Base-by-base conservation (phyloP, 495 filamentous ascomycete species). In the Neurospora sp. region DNA sequence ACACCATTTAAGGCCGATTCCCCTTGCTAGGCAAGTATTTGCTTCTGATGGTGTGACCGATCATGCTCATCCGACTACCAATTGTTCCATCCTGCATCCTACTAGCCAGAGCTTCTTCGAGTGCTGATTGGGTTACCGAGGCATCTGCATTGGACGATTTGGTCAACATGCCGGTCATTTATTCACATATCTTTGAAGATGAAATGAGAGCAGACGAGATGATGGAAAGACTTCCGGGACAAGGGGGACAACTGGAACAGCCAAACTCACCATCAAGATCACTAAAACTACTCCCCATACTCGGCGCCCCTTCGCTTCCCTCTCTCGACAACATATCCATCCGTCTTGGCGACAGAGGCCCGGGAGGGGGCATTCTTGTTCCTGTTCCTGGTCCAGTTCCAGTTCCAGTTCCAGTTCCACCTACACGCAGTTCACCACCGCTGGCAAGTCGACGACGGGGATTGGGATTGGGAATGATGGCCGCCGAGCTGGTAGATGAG, bases 241-340 rank as follows among this genome's bases (percentile, higher is more conserved):
- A 44, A 44, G 6, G 39, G 39, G 39, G 39, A 11, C 12, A 41
- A 41, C 11, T 41, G 39, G 16, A 70, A 27, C 27, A 38, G 41
- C 3, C 68, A n/a, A 44, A 81, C 85, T 74, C 86, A 95, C 93
- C 94, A 81, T 98, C 96, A 38, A 99, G 85, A 83, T 99, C 96
- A 80, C 94, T 97, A 78, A 97, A 99, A 79, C 94, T 97, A 78
- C 94, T 97, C 1, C 95, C 94, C 92, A 98, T 98, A 76, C 96
- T 99, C 0, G 94, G 96, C 2, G 93, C 94, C 4, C 90, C 94
- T 73, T 97, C 94, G 76, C 93, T 97, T 7, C 89, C 86, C 46
- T 93, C 91, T 70, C 88, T 85, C 16, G 83, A 84, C 11, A 85
- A 86, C 12, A 90, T 89, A 4, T 85, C 84, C 0, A 86, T 82